phyloP scores from a whole-genome alignment of 2,329 filamentous ascomycete species.

The Fusarium circinatum region DNA sequence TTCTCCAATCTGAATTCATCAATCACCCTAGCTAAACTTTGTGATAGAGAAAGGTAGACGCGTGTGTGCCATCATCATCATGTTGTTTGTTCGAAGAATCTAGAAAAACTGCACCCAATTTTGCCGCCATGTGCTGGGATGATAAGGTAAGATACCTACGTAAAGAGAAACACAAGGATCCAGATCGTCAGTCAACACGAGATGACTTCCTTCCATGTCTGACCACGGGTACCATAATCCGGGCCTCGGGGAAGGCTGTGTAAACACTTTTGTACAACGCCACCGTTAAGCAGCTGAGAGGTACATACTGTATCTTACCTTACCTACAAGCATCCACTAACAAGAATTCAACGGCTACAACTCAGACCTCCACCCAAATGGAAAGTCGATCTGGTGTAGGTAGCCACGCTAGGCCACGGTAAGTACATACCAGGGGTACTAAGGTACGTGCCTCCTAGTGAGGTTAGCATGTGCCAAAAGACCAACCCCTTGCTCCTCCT shows the following conservation, averaged over 20 bases:
- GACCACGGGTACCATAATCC: not conserved
- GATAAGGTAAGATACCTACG: too few species aligned
- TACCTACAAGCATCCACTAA: not conserved
- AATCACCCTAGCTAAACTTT: conserved; percentile 2
- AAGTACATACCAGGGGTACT: conserved; percentile 18
- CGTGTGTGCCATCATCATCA: not conserved
- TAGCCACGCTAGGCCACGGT: not conserved
- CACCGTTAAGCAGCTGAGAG: not conserved
- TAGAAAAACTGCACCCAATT: not conserved
- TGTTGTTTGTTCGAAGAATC: not conserved
- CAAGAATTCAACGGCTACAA: conserved; percentile 10
- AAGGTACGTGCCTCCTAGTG: not conserved
- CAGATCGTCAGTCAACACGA: conserved; percentile 2
- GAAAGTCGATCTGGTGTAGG: conserved; percentile 13
- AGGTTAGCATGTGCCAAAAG: conserved; percentile 8
- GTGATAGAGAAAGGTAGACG: not conserved
- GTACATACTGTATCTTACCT: not conserved
- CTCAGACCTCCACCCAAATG: conserved; percentile 17
- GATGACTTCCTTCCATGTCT: not conserved
- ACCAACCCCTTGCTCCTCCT: conserved; percentile 21
- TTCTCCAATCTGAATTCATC: not conserved
- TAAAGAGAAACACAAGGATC: not conserved
- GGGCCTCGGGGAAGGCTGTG: not conserved
- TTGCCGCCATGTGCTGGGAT: not conserved
- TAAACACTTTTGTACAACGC: not conserved